phyloP scores from a whole-genome alignment of 176 grass and related monocot genomes.

The Hsuehochloa calcarea region DNA sequence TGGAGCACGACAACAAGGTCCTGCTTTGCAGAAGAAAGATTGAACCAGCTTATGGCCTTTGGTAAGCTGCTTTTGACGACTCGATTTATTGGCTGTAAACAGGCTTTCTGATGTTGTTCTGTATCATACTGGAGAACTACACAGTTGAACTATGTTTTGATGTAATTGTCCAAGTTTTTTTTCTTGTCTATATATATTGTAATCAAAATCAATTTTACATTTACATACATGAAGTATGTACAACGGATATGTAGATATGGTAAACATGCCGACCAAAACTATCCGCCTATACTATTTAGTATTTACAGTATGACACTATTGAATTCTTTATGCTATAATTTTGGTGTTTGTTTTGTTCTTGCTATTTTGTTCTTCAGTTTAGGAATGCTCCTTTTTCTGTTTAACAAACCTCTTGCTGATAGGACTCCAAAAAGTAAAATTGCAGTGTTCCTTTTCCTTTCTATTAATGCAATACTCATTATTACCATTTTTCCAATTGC shows the following conservation, averaged over 20 bases:
- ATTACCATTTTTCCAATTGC: slow-evolving; percentile 11
- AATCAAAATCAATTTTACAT: not conserved
- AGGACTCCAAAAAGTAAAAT: not conserved
- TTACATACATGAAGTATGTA: not conserved
- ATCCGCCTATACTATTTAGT: not conserved
- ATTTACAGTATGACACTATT: not conserved
- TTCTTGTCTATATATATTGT: not conserved
- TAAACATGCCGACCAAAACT: not conserved
- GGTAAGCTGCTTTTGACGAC: slow-evolving; percentile 45
- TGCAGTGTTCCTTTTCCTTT: not conserved
- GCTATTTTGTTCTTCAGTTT: not conserved
- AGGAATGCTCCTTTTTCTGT: not conserved
- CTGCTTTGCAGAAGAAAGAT: slow-evolving; percentile 96
- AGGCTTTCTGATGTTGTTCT: not conserved
- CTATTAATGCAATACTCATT: not conserved
- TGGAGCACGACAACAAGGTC: slow-evolving; percentile 94
- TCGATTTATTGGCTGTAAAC: not conserved
- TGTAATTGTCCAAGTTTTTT: not conserved
- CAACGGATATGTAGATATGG: not conserved
- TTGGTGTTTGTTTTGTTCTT: not conserved
- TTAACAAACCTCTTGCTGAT: not conserved
- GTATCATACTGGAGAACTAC: not conserved
- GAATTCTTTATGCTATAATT: not conserved
- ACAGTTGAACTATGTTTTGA: not conserved
- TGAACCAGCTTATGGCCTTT: slow-evolving; percentile 93